phyloP scores from a whole-genome alignment of 352 stramenopile species.

The Pythium scleroteichum region DNA sequence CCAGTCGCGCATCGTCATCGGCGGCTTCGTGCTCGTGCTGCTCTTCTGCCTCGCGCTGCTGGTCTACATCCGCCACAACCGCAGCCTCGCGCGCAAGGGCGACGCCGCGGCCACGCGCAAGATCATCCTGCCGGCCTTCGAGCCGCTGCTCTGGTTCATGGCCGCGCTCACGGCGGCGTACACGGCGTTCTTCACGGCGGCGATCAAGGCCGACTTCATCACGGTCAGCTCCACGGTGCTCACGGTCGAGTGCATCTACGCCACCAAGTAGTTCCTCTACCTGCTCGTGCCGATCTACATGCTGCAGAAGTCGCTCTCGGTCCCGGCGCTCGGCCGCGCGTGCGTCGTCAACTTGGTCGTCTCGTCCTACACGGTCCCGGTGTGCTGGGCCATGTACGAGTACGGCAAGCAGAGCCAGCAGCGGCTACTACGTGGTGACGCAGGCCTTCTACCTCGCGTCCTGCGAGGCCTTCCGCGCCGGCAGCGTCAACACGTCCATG shows the following conservation, averaged over 20 bases:
- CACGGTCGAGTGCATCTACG: slow-evolving; percentile 49
- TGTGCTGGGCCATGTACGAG: slow-evolving; percentile 24
- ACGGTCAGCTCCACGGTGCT: slow-evolving; percentile 17
- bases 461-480: slow-evolving; percentile 23
- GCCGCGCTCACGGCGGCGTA: slow-evolving; percentile 36
- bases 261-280: slow-evolving; percentile 52
- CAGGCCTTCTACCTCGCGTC: slow-evolving; percentile 18
- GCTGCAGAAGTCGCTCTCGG: slow-evolving; percentile 58
- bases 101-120: slow-evolving; percentile 53
- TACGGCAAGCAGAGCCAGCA: slow-evolving; percentile 15
- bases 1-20: slow-evolving; percentile 23
- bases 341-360: slow-evolving; percentile 38
- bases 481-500: slow-evolving; percentile 20
- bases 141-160: slow-evolving; percentile 66
- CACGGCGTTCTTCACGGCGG: slow-evolving; percentile 34
- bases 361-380: slow-evolving; percentile 37
- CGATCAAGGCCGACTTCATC: slow-evolving; percentile 35
- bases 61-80: slow-evolving; percentile 60
- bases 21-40: slow-evolving; percentile 17
- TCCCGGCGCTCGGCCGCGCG: slow-evolving; percentile 40
- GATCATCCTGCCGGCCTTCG: slow-evolving; percentile 65
- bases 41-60: slow-evolving; percentile 35
- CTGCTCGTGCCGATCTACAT: slow-evolving; percentile 53
- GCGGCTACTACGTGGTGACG: slow-evolving; percentile 23
- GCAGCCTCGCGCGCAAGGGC: slow-evolving; percentile 47